Evolutionary conservation across 2,329 filamentous ascomycete species (phyloP), one percentile per base, ranked within the genome.

Genomic region (Botryotinia narcissicola): DNA sequence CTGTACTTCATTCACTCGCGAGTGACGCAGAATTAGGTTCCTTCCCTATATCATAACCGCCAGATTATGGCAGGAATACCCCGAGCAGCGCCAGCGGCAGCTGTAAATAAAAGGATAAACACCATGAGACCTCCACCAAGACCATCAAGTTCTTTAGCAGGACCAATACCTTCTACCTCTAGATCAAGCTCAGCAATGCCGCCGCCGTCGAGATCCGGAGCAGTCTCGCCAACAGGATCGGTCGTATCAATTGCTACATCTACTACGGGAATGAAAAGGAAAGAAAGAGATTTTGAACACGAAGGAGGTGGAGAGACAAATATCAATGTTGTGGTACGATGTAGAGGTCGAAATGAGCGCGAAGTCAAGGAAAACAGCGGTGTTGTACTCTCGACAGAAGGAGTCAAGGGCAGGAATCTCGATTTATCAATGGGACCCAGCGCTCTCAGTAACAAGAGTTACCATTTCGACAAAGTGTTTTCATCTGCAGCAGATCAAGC

Each of bases 381-480:
- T 57, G 94, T 98, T 2, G 95, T 98, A 1, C 90, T 99, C 16
- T 90, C 88, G 37, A 95, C 95, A 5, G 93, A 96, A 78, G 94
- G 93, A n/a, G 90, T 94, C 75, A 95, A 93, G 83, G 94, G 95
- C 62, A 94, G 92, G 80, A 88, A 87, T 57, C 90, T 99, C 40
- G 92, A 97, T 77, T 83, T 99, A 66, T 95, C 92, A 5, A 97
- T 98, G 93, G 96, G 95, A 1, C 91, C 95, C 0, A 97, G 91
- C 82, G 93, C 96, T 48, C 84, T 98, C 73, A 97, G 92, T 85
- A 97, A 99, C 84, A 98, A 98, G 84, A 93, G 93, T 0, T 99
- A 99, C 82, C 91, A 92, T 76, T 99, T 99, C 81, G 96, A 99
- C 83, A 96, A 95, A 81, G 96, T 98, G 77, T 99, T 97, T 80